Base-by-base conservation (phyloP, 306 rosid genomes). In the Fragaria nilgerrensis region DNA sequence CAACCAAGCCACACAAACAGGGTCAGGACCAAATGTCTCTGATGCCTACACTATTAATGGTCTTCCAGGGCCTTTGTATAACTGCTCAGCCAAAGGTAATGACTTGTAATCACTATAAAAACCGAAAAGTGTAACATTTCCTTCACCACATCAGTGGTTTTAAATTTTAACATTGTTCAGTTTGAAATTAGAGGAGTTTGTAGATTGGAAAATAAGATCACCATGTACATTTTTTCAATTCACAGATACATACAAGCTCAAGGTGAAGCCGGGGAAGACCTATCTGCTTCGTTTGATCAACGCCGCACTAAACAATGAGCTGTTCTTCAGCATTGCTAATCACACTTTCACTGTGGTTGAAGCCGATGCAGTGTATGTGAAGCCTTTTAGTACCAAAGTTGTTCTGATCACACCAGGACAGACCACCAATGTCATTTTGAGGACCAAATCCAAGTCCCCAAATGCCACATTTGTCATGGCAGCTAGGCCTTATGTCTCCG, bases 11-110 rank as follows among this genome's bases (percentile, higher is more conserved):
- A 80, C 23, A 72, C 62, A 80, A 73, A 89, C 87, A 47, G 96
- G 96, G 55, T 81, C 44, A 44, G 90, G 92, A 17, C 93, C 96
- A 44, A 91, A 87, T 85, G 13, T 72, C 74, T 91, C 96, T 17
- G 96, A 91, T 80, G 90, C 92, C 78, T 88, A 86, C 72, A 89
- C 89, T 68, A 81, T 91, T 29, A 91, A 91, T 55, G 96, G 96
- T 41, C 93, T 89, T 75, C 96, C 96, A 4, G 96, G 96, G 20
- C 92, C 88, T 23, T 72, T 85, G 45, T 76, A 81, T 68, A 83
- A 77, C 32, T 91, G 96, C 85, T 72, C 90, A 27, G 85, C 86
- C 63, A 88, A 85, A 89, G 90, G 92, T 87, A 75, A 1, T 5
- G 20, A 25, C 20, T 23, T 37, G 19, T 23, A 13, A 63, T 48